These are phyloP conservation scores for Colletotrichum echinochloae DNA, from an alignment of 2,329 filamentous ascomycete genomes.

Conservation along the genomic window DNA sequence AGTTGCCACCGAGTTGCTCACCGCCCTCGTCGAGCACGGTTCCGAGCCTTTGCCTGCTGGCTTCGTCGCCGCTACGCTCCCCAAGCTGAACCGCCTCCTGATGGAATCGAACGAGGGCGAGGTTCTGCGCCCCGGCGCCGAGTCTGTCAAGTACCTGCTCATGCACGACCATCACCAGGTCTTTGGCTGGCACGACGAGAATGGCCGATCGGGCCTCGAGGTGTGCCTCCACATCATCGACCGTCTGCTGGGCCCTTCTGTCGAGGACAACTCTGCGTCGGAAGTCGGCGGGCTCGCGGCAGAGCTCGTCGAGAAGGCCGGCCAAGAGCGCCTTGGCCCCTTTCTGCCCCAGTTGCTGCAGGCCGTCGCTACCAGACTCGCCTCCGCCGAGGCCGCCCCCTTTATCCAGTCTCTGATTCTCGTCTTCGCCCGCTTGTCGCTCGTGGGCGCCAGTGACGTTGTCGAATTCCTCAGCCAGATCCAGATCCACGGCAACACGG, in stretches of 20 bases:
- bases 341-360: slow-evolving; percentile 89
- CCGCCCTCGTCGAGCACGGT: slow-evolving; percentile 84
- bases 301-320: slow-evolving; percentile 94
- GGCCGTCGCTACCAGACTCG: slow-evolving; percentile 87
- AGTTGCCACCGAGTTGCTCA: slow-evolving; percentile 81
- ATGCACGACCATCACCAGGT: slow-evolving; percentile 91
- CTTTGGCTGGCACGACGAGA: slow-evolving; percentile 85
- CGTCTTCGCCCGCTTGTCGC: slow-evolving; percentile 90
- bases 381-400: slow-evolving; percentile 83
- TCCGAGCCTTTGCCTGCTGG: slow-evolving; percentile 87
- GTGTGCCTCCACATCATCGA: slow-evolving; percentile 93
- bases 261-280: slow-evolving; percentile 95
- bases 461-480: slow-evolving; percentile 91
- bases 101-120: slow-evolving; percentile 89
- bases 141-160: slow-evolving; percentile 89
- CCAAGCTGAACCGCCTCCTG: slow-evolving; percentile 85
- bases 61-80: slow-evolving; percentile 86
- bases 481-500: slow-evolving; percentile 81
- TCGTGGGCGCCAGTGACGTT: slow-evolving; percentile 88
- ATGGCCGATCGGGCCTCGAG: slow-evolving; percentile 85
- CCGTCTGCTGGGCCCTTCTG: slow-evolving; percentile 81
- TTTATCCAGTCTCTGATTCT: slow-evolving; percentile 97
- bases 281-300: slow-evolving; percentile 95
- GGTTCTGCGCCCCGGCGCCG: slow-evolving; percentile 85
- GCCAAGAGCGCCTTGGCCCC: slow-evolving; percentile 88